Percentiles rank a stretch among this genome's conserved stretches.
phyloP scores from a whole-genome alignment of 805 yeast genomes.

The Ogataea trehaloabstinens region DNA sequence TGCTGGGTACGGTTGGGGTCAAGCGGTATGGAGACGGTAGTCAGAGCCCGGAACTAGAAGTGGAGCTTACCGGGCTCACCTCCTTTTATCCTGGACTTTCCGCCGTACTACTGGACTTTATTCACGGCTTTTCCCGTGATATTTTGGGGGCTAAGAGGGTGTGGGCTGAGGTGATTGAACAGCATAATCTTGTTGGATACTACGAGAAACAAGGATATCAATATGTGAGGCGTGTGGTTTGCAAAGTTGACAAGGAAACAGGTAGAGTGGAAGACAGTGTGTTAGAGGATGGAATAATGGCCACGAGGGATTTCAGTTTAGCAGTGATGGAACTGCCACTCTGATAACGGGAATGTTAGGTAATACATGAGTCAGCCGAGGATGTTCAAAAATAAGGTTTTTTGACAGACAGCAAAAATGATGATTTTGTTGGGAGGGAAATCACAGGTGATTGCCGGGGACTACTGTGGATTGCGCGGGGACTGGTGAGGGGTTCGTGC shows the following conservation, averaged over 20 bases:
- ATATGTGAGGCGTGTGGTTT: slow-evolving; percentile 24
- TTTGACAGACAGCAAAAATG: neutral
- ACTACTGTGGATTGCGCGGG: too few species aligned
- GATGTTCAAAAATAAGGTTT: too few species aligned
- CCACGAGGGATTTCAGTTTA: slow-evolving; percentile 40
- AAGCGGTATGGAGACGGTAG: slow-evolving; percentile 22
- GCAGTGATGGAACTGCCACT: slow-evolving; percentile 36
- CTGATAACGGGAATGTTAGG: too few species aligned
- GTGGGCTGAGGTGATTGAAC: slow-evolving; percentile 43
- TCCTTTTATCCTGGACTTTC: slow-evolving; percentile 45
- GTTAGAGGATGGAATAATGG: slow-evolving; percentile 39
- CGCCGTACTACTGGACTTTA: slow-evolving; percentile 19
- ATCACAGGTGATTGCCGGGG: neutral
- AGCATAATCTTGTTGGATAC: slow-evolving; percentile 47
- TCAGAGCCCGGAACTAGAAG: too few species aligned
- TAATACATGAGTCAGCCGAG: too few species aligned
- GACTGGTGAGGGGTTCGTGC: too few species aligned
- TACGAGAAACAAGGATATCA: slow-evolving; percentile 43
- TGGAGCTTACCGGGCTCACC: slow-evolving; percentile 52
- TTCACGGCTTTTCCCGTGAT: slow-evolving; percentile 13
- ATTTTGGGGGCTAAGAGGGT: slow-evolving; percentile 20
- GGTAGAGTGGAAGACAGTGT: slow-evolving; percentile 14
- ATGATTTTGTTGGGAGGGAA: neutral
- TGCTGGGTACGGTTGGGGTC: slow-evolving; percentile 36
- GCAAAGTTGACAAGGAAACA: slow-evolving; percentile 23